A percentile compares a stretch with the other conserved stretches of the same genome.
Evolutionary conservation across 371 early-diverging fungal species (phyloP).

Genomic region (Paraphysoderma sedebokerense): DNA sequence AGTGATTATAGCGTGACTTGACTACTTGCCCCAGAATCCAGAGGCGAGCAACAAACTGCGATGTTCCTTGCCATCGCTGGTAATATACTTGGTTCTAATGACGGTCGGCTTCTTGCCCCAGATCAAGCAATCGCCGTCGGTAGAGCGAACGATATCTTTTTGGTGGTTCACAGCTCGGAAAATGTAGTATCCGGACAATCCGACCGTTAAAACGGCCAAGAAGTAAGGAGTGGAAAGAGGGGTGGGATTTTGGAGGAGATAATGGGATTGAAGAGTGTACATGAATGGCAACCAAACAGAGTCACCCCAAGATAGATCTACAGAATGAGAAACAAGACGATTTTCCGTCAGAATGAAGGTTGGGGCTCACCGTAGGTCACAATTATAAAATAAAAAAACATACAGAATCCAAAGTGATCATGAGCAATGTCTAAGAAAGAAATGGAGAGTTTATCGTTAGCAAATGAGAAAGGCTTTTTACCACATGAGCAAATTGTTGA

Average conservation of each 20-base stretch:
- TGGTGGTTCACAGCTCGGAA: constrained; percentile 67
- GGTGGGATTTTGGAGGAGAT: constrained; percentile 44
- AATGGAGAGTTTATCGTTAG: too few species aligned
- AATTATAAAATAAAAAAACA: constrained; percentile 16
- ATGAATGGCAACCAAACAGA: constrained; percentile 60
- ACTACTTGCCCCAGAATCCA: constrained; percentile 52
- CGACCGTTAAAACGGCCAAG: constrained; percentile 20
- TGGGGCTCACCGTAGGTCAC: background rate
- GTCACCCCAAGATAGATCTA: constrained; percentile 65
- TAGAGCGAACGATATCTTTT: constrained; percentile 47
- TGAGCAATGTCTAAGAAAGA: constrained; percentile 37
- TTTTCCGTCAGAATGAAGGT: background rate
- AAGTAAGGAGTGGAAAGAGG: constrained; percentile 33
- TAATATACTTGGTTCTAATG: constrained; percentile 45
- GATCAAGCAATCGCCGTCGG: constrained; percentile 48
- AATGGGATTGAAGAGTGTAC: constrained; percentile 68
- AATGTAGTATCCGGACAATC: constrained; percentile 50
- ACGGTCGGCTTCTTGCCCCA: constrained; percentile 58
- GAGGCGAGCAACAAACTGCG: constrained; percentile 39
- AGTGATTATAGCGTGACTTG: too few species aligned
- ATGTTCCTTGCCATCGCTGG: constrained; percentile 51
- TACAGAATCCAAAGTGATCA: constrained; percentile 75
- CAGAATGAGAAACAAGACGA: background rate
- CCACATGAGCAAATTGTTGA: too few species aligned
- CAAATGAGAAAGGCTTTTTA: too few species aligned